phyloP scores from a whole-genome alignment of 768 basidiomycete genomes.

The Auricularia heimuer region DNA sequence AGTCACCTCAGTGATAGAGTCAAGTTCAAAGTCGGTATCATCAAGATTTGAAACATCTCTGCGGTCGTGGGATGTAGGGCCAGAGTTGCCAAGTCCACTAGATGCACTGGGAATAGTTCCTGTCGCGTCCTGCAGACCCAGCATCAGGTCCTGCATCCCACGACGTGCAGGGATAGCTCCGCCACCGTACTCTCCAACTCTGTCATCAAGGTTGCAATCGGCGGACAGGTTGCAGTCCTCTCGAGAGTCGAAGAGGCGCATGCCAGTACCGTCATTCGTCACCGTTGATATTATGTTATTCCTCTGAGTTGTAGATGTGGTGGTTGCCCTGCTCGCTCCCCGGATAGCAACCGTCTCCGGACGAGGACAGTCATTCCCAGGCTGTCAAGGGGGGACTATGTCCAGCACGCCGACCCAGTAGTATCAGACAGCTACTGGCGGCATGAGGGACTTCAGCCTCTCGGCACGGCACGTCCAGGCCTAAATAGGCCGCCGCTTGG shows the following conservation, averaged over 20 bases:
- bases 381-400: neutral
- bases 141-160: neutral
- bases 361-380: neutral
- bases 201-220: neutral
- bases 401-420: neutral
- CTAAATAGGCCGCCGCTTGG: no score
- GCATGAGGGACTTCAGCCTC: neutral
- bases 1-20: neutral
- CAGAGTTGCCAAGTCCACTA: neutral
- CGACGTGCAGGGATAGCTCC: neutral
- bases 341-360: neutral
- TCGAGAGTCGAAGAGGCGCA: neutral
- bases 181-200: neutral
- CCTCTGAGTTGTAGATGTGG: neutral
- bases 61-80: neutral
- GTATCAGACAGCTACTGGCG: neutral
- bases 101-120: neutral
- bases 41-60: neutral
- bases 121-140: neutral
- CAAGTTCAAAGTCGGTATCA: neutral
- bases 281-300: neutral
- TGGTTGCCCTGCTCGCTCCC: neutral
- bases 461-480: neutral
- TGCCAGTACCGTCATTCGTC: neutral
- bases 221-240: neutral